Base-by-base conservation (phyloP, 1,284 basidiomycete genomes). In the Ustilago xerochloae region DNA sequence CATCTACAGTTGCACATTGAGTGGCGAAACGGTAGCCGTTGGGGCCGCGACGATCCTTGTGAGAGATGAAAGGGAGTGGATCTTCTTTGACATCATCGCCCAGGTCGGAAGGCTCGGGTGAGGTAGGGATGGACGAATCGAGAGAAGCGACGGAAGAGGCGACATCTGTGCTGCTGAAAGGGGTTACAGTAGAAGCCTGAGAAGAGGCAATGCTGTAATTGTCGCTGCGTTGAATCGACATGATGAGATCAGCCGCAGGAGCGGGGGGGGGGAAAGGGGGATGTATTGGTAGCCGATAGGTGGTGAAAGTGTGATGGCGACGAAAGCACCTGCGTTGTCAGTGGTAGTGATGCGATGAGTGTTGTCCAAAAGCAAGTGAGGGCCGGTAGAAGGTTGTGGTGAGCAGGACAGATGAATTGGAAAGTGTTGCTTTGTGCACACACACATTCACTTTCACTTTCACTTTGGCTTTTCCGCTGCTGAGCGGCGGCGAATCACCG, bases 1-100 rank as follows among this genome's bases (percentile, higher is more conserved):
- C 85, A 81, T 98, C 95, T 67, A 97, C 93, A 3, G 94, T 96
- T 22, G 94, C 94, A 78, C 94, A 94, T 71, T 93, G 87, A 9
- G 93, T 94, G 13, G 91, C 91, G 85, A 94, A 84, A 57, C 76
- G 74, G 73, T 80, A 81, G 53, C 73, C 73, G 49, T 75, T 75
- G 61, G 73, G 68, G 20, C 73, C 73, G 12, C 73, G 67, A 18
- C 73, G 60, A 35, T 71, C 73, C 62, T 75, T 75, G 68, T 75
- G 73, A 32, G 63, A 69, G 52, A 75, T 41, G 35, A 71, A 75
- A 51, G 64, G 60, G 6, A 48, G 55, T 24, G 22, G 41, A 50
- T 67, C 71, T 60, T 46, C n/a, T 20, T 54, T 33, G 15, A 48
- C 62, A 51, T 61, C 65, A 35, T 75, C 72, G 47, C 68, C 73